Conservation (phyloP, 2,329 filamentous ascomycete species). For the Neofusicoccum laricinum region DNA sequence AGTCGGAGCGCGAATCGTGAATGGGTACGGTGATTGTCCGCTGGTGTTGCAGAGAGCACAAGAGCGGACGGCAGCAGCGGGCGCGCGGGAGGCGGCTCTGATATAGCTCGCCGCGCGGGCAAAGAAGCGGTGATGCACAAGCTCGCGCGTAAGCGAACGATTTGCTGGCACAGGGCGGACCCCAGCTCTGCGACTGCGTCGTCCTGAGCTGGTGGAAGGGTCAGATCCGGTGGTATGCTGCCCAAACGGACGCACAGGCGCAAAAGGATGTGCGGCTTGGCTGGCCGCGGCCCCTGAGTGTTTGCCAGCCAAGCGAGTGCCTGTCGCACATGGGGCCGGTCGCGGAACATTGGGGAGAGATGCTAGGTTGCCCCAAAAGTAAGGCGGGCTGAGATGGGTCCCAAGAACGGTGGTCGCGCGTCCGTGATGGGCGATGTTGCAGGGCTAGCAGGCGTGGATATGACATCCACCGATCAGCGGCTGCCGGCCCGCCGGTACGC, state of each 20-base stretch:
- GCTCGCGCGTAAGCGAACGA: constrained; percentile 14
- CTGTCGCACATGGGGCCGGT: constrained; percentile 8
- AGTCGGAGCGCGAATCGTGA: constrained; percentile 16
- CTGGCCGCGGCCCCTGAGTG: constrained; percentile 15
- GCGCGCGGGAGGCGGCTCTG: constrained; percentile 13
- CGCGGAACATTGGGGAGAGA: constrained; percentile 15
- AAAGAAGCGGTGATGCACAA: constrained; percentile 11
- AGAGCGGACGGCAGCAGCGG: constrained; percentile 15
- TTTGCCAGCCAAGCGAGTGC: constrained; percentile 14
- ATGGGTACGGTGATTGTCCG: constrained; percentile 6
- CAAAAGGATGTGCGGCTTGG: constrained; percentile 16
- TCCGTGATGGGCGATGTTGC: constrained; percentile 14
- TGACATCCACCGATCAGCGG: constrained; percentile 17
- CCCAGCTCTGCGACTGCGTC: constrained; percentile 15
- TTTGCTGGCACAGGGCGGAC: constrained; percentile 16
- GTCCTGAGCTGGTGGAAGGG: constrained; percentile 14
- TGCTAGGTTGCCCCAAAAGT: constrained; percentile 15
- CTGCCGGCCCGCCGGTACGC: constrained; percentile 14
- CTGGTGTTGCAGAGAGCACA: constrained; percentile 14
- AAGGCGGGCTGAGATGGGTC: constrained; percentile 15
- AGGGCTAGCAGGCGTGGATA: constrained; percentile 10
- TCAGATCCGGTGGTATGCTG: constrained; percentile 18
- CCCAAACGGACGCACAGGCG: constrained; percentile 13
- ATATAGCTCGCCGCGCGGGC: constrained; percentile 14
- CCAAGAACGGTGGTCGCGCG: constrained; percentile 12